Evolutionary conservation across 768 basidiomycete genomes (phyloP), one percentile per base, ranked within the genome.

Genomic region (Xerocomellus dryophilus): DNA sequence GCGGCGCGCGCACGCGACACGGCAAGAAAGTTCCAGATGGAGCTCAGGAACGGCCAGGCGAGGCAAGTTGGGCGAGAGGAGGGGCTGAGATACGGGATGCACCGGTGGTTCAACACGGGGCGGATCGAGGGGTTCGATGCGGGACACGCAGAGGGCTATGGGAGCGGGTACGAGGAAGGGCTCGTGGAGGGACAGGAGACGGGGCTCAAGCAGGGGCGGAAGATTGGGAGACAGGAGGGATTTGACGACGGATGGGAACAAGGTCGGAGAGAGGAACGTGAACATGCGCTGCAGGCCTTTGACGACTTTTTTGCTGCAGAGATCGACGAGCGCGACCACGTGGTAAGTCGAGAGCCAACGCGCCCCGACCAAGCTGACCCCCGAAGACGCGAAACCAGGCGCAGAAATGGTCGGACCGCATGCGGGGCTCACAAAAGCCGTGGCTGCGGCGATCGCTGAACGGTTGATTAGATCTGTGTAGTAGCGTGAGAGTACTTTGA

Each of bases 261-360:
- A 60, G 78, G 78, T 58, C 69, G 74, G 56, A 72, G 66, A 50
- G 79, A 81, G 59, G 83, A 83, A 66, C 77, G 81, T 29, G 67
- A 70, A 42, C 77, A 75, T 57, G 84, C 82, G 1, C 54, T 83
- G 25, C 76, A 79, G 46, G 81, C 81, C 9, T 83, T 86, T 69
- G 81, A 86, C 65, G 73, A 73, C 36, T 81, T 83, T 66, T 66
- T 84, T 49, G 70, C 71, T 21, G 68, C 76, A 59, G 79, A 83
- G 54, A 66, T 72, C 56, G 71, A 71, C 56, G 62, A 63, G 9
- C 51, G 47, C 1, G 64, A 66, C 32, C 43, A 51, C 9, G 55
- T 49, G 55, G 68, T 70, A 25, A 68, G 68, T 70, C 11, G 43
- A 38, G n/a, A 21, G 5, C 12, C 4, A 23, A 11, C 43, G 17